Conservation (phyloP, 345 rosid genomes). For the Lagerstroemia speciosa region DNA sequence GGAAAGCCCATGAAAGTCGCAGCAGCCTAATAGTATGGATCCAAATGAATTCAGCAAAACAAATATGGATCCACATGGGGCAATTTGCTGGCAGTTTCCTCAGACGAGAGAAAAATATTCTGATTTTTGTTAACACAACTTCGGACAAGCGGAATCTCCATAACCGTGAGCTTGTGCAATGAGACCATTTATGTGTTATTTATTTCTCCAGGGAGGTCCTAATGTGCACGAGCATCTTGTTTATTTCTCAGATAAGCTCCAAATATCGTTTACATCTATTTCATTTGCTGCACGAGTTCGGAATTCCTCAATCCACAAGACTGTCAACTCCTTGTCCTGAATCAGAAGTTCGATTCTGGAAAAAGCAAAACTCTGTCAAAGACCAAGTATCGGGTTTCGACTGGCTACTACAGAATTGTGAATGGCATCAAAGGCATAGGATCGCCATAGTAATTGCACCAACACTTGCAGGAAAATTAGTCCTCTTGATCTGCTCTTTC, state of each 20-base stretch:
- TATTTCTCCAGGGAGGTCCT: background rate
- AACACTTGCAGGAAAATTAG: too few species aligned
- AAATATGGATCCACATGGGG: background rate
- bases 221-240: background rate
- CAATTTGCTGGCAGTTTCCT: background rate
- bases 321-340: background rate
- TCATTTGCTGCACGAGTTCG: background rate
- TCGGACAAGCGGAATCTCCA: background rate
- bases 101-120: constrained; percentile 3
- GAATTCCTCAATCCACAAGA: background rate
- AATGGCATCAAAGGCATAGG: background rate
- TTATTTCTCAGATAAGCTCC: background rate
- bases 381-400: background rate
- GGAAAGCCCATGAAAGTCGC: background rate
- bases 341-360: background rate
- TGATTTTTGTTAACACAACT: background rate
- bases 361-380: too few species aligned
- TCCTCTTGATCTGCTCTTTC: background rate
- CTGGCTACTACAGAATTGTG: too few species aligned
- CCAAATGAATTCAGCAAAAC: too few species aligned
- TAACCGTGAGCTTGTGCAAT: background rate
- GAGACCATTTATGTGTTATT: background rate
- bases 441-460: background rate
- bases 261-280: background rate
- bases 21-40: too few species aligned